Evolutionary conservation across 441 rosid species (phyloP), one percentile per base, ranked within the genome.

Genomic region (Populus trichocarpa): DNA sequence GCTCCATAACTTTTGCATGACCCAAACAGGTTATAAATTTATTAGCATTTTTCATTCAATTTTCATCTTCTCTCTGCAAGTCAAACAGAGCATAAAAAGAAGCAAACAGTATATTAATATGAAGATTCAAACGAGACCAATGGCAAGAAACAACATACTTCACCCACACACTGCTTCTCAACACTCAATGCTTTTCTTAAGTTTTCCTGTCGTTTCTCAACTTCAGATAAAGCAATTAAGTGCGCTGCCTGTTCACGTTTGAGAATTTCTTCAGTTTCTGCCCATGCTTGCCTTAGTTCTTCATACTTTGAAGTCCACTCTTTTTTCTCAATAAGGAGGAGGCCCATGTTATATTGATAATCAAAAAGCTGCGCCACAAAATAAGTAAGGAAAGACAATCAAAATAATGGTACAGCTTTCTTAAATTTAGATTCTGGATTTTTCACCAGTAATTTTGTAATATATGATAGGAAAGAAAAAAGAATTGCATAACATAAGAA

Each of bases 281-380:
- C 89, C 53, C 89, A 70, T 23, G 86, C 86, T 85, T 89, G 92
- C 18, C 84, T 83, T 70, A 89, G 77, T 53, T 88, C 86, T 80
- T 84, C 94, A 79, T 83, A 82, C 33, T 70, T 85, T 32, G 71
- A 82, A 32, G 71, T 83, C 97, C 94, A 91, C 80, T 91, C 90
- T 77, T 89, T 89, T 84, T 92, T 93, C 89, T 93, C 98, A 23
- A 96, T 89, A 13, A 93, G 92, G 61, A 96, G 89, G 69, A 96
- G 89, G 67, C 99, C 98, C 97, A 96, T 93, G 70, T 84, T 90
- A 79, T 96, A 89, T 76, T 96, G 99, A 82, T 96, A 93, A 80
- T 92, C 94, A 88, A 75, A 87, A 69, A 96, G 85, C 99, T 93
- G 84, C 38, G 32, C 11, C 22, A 53, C 7, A 50, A 63, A 70